A percentile compares a stretch with the other conserved stretches of the same genome.
These are phyloP conservation scores for Neoboletus subvelutipes DNA, from an alignment of 768 basidiomycete genomes.

Conservation along the genomic window DNA sequence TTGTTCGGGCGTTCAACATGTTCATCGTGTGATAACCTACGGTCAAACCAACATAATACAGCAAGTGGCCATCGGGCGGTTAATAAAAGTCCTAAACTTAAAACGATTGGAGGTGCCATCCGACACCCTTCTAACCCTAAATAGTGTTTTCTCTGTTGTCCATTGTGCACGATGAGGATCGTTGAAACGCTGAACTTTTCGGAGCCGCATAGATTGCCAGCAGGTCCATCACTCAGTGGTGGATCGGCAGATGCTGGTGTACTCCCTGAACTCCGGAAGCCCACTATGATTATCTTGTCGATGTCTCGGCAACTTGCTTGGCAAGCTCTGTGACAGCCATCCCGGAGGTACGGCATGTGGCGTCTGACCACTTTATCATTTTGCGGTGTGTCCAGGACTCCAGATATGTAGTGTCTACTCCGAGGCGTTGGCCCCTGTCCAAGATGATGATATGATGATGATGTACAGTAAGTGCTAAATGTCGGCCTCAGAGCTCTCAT, in stretches of 20 bases:
- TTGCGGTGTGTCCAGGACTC: not conserved
- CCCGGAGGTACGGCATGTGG: not conserved
- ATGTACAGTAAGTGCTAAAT: too few species aligned
- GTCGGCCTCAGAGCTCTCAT: not conserved
- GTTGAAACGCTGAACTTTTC: not conserved
- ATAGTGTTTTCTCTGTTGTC: not conserved
- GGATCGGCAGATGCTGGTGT: not conserved
- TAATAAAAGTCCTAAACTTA: not conserved
- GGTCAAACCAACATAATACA: constrained; percentile 4
- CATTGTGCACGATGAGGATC: not conserved
- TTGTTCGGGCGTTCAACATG: not conserved
- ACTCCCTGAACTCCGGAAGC: not conserved
- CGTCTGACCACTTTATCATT: not conserved
- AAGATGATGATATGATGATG: not conserved
- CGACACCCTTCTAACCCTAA: not conserved
- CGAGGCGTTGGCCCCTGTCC: not conserved
- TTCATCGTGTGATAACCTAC: not conserved
- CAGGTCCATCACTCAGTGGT: not conserved
- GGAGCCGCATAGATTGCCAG: not conserved
- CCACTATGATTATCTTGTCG: not conserved
- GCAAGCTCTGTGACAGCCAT: not conserved
- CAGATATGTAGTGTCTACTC: not conserved
- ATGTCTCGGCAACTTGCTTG: not conserved
- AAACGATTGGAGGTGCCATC: not conserved
- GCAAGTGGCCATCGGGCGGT: constrained; percentile 10